These are phyloP conservation scores for Pluteus cervinus DNA, from an alignment of 768 basidiomycete genomes.

Conservation along the genomic window DNA sequence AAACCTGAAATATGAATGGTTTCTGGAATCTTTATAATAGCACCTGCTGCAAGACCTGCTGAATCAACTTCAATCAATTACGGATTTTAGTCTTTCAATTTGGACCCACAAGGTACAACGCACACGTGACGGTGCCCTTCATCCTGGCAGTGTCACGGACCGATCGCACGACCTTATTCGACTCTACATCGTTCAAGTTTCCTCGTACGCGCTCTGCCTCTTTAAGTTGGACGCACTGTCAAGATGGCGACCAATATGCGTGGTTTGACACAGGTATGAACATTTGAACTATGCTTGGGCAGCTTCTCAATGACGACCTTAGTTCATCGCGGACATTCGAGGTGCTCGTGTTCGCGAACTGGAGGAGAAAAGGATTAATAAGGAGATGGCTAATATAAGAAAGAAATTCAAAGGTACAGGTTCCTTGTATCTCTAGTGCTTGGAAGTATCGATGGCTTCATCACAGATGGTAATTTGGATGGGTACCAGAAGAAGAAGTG, in stretches of 20 bases:
- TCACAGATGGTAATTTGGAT: conserved; percentile 74
- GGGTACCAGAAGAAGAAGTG: conserved; percentile 94
- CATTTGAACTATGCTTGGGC: neutral
- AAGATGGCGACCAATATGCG: conserved; percentile 89
- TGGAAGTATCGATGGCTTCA: conserved; percentile 4
- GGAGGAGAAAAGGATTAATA: conserved; percentile 98
- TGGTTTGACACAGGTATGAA: conserved; percentile 81
- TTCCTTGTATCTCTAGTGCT: conserved; percentile 4
- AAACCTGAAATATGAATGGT: no score
- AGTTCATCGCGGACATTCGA: conserved; percentile 99
- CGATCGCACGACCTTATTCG: no score
- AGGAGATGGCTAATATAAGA: conserved; percentile 99
- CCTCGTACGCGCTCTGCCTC: no score
- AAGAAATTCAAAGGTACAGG: conserved; percentile 92
- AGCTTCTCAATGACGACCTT: conserved; percentile 1
- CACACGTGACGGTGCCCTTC: no score
- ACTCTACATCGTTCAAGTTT: no score
- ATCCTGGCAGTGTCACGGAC: no score
- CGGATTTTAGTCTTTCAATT: no score
- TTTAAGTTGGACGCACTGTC: no score
- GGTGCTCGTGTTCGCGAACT: conserved; percentile 94
- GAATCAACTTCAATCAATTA: no score
- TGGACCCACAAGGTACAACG: no score
- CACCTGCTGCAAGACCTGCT: no score
- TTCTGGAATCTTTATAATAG: no score